Conservation (phyloP, 139 green algal genomes). For the Closterium sp. region DNA sequence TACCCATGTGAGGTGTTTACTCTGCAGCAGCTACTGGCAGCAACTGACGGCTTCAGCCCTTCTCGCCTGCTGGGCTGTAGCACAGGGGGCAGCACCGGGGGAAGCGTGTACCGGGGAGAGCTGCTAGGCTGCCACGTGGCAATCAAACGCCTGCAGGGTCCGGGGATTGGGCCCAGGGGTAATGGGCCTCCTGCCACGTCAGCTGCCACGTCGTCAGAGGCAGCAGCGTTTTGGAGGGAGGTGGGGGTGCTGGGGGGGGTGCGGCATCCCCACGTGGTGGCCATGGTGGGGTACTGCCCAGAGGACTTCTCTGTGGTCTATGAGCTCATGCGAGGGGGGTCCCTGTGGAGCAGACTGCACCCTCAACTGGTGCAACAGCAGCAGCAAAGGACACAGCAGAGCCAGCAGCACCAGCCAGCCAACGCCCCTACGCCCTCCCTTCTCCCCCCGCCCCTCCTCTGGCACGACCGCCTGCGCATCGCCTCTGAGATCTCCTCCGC, state of each 20-base stretch:
- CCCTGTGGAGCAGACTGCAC: background rate
- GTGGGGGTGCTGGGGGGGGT: conserved; percentile 51
- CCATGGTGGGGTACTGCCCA: conserved; percentile 58
- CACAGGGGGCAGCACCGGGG: background rate
- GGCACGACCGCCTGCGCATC: background rate
- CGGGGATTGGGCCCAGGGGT: background rate
- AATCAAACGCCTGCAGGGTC: conserved; percentile 10
- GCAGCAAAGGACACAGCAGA: background rate
- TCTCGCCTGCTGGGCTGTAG: background rate
- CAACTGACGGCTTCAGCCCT: background rate
- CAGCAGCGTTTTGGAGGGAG: background rate
- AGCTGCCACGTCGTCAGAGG: background rate
- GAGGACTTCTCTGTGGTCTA: conserved; percentile 47
- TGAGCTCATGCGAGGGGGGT: background rate
- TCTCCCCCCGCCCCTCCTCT: background rate
- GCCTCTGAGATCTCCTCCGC: background rate
- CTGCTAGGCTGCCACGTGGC: background rate
- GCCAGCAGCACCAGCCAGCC: background rate
- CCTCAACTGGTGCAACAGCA: background rate
- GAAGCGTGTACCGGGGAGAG: background rate
- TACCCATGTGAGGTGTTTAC: background rate
- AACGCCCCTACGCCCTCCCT: background rate
- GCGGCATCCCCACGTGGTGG: conserved; percentile 62
- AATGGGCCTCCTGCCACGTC: background rate
- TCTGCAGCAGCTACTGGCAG: background rate